Evolutionary conservation across 306 rosid species (phyloP).

Genomic region (Calophaca sinica): DNA sequence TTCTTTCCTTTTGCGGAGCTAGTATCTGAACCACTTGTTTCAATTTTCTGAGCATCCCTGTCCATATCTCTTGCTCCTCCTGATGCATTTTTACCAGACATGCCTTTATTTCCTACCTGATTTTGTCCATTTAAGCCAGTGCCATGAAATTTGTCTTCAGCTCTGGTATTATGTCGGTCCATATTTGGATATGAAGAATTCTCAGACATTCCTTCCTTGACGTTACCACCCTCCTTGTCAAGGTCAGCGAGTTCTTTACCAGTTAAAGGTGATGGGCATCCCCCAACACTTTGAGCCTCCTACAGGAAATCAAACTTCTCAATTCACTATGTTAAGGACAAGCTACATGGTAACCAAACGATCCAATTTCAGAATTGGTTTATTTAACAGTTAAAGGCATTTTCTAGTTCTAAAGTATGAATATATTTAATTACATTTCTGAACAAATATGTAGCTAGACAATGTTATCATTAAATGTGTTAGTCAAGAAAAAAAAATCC

Average conservation of each 20-base stretch:
- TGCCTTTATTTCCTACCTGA: conserved; percentile 60
- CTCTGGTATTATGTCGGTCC: conserved; percentile 57
- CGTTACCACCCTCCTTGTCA: conserved; percentile 57
- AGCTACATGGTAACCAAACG: conserved; percentile 45
- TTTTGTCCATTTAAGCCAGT: conserved; percentile 52
- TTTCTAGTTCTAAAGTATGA: background rate
- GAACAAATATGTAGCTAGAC: conserved; percentile 28
- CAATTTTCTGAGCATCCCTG: conserved; percentile 75
- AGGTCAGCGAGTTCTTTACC: conserved; percentile 54
- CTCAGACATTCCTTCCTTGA: conserved; percentile 79
- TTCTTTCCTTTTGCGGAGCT: conserved; percentile 78
- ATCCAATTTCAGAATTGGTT: conserved; percentile 43
- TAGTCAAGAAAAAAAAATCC: conserved; percentile 18
- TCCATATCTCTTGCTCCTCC: conserved; percentile 58
- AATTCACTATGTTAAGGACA: conserved; percentile 51
- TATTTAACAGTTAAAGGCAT: conserved; percentile 29
- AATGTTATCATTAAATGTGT: conserved; percentile 36
- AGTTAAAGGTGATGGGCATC: conserved; percentile 56
- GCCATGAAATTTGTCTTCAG: conserved; percentile 56
- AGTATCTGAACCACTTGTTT: conserved; percentile 89
- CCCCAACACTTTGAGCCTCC: conserved; percentile 73
- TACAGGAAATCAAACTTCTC: conserved; percentile 63
- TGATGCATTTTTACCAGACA: conserved; percentile 54
- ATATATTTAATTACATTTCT: conserved; percentile 26
- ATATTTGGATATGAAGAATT: conserved; percentile 66